Evolutionary conservation across 495 filamentous ascomycete genomes (phyloP).

Genomic region (Penicillium ochrochloron): DNA sequence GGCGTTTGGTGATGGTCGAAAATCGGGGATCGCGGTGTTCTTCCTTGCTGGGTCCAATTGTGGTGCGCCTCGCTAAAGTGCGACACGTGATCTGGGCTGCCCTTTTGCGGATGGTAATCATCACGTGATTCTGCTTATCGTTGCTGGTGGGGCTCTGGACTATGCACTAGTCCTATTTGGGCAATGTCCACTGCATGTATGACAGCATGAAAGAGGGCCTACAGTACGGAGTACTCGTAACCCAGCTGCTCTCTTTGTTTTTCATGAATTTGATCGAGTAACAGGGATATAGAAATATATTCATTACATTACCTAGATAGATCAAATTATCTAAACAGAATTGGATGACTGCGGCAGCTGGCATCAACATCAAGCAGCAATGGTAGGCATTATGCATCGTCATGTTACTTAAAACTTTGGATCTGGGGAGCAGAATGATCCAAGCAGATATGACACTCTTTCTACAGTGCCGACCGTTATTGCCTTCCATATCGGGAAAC

Average conservation of each 20-base stretch:
- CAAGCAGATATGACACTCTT: too few species aligned
- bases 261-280: neutral
- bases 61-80: slow-evolving; percentile 57
- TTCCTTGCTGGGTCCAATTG: slow-evolving; percentile 50
- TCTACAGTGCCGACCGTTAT: too few species aligned
- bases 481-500: too few species aligned
- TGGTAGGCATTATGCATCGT: neutral
- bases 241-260: neutral
- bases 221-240: too few species aligned
- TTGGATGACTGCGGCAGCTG: too few species aligned
- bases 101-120: slow-evolving; percentile 38
- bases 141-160: neutral
- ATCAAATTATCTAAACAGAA: too few species aligned
- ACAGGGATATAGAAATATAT: too few species aligned
- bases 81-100: slow-evolving; percentile 50
- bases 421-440: too few species aligned
- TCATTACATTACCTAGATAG: too few species aligned
- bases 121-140: slow-evolving; percentile 18
- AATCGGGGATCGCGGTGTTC: slow-evolving; percentile 47
- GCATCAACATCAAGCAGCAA: too few species aligned
- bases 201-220: neutral
- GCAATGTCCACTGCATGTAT: neutral
- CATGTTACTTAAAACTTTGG: too few species aligned
- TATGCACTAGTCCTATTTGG: slow-evolving; percentile 2
- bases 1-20: slow-evolving; percentile 57